phyloP scores from a whole-genome alignment of 805 yeast species.

The Dipodascopsis tothii region DNA sequence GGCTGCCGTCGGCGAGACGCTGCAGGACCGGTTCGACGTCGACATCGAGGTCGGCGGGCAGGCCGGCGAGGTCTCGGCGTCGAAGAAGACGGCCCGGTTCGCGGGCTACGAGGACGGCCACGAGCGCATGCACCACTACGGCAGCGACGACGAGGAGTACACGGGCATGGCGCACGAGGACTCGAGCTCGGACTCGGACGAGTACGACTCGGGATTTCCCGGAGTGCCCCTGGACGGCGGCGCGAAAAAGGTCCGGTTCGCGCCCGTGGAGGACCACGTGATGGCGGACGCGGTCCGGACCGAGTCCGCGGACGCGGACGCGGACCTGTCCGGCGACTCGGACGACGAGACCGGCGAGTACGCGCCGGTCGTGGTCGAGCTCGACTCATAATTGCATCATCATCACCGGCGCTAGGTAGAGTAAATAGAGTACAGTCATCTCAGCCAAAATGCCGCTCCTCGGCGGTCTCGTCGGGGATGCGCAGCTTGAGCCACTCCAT shows the following conservation, averaged over 20 bases:
- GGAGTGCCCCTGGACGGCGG: too few species aligned
- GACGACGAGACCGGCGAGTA: conserved; percentile 24
- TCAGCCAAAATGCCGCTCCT: too few species aligned
- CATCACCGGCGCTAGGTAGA: too few species aligned
- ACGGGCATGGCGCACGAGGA: not conserved
- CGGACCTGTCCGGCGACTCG: conserved; percentile 14
- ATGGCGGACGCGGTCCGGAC: too few species aligned
- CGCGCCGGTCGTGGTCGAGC: conserved; percentile 24
- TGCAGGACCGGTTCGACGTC: conserved; percentile 5
- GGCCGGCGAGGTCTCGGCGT: not conserved
- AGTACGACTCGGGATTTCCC: too few species aligned
- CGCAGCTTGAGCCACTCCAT: conserved; percentile 19
- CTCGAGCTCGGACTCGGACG: too few species aligned
- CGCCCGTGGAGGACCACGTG: not conserved
- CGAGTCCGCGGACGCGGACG: conserved; percentile 2
- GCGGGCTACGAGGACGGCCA: conserved; percentile 23
- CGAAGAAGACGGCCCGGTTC: too few species aligned
- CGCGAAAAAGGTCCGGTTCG: too few species aligned
- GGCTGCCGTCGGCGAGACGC: not conserved
- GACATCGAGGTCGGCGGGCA: conserved; percentile 7
- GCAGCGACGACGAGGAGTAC: conserved; percentile 20
- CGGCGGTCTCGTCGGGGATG: conserved; percentile 9
- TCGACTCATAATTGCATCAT: conserved; percentile 5
- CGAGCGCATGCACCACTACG: conserved; percentile 26
- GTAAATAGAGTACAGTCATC: too few species aligned